A percentile compares a stretch with the other conserved stretches of the same genome.
Evolutionary conservation across 2,329 filamentous ascomycete species (phyloP).

Genomic region (Furcasterigmium furcatum): DNA sequence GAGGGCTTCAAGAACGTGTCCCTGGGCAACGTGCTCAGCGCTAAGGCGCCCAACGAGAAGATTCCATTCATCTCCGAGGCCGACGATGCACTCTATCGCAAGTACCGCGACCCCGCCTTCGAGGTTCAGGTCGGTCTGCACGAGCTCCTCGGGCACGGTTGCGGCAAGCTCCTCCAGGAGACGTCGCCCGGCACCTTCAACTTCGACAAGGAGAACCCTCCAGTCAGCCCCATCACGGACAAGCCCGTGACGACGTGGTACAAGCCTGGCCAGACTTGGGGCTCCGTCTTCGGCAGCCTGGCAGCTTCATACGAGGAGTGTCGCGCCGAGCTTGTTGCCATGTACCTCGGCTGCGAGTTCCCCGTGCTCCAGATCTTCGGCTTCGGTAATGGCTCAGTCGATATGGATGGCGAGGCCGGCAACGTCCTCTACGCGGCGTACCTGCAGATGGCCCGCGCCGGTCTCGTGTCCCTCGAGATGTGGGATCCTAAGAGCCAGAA

Average conservation of each 20-base stretch:
- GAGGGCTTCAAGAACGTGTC: conserved; percentile 93
- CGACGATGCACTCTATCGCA: conserved; percentile 75
- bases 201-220: conserved; percentile 80
- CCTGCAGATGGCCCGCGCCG: conserved; percentile 91
- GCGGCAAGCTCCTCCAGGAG: conserved; percentile 90
- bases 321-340: conserved; percentile 88
- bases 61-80: conserved; percentile 83
- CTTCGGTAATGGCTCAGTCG: conserved; percentile 71
- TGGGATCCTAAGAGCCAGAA: conserved; percentile 90
- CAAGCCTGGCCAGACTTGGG: conserved; percentile 94
- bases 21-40: conserved; percentile 86
- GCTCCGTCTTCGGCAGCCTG: conserved; percentile 83
- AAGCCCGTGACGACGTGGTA: conserved; percentile 85
- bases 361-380: conserved; percentile 87
- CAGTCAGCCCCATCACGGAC: conserved; percentile 73
- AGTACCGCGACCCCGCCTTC: conserved; percentile 83
- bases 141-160: conserved; percentile 84
- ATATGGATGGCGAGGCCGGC: conserved; percentile 75
- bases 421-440: conserved; percentile 88
- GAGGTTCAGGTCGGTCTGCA: conserved; percentile 96
- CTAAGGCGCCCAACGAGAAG: conserved; percentile 88
- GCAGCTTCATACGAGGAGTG: conserved; percentile 93
- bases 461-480: conserved; percentile 83
- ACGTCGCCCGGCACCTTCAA: conserved; percentile 80
- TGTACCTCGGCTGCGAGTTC: conserved; percentile 88